Conservation (phyloP, 305 asterid genomes). For the Withania somnifera region DNA sequence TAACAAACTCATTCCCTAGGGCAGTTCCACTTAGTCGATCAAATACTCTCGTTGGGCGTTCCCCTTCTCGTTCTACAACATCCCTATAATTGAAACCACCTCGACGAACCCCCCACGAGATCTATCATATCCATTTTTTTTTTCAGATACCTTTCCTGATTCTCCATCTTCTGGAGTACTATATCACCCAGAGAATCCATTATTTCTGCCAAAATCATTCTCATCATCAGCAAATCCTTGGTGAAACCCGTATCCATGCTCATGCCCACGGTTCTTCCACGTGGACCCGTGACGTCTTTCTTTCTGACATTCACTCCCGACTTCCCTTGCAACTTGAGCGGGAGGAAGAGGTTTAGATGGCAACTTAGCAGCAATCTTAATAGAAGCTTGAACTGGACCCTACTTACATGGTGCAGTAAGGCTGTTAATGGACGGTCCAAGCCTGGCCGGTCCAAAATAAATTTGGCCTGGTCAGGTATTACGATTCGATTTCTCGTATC, state of each 20-base stretch:
- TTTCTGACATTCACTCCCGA: too few species aligned
- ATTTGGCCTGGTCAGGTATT: too few species aligned
- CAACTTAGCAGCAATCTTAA: too few species aligned
- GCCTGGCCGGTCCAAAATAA: too few species aligned
- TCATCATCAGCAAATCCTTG: conserved; percentile 32
- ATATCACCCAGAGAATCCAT: conserved; percentile 32
- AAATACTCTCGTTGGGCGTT: conserved; percentile 38
- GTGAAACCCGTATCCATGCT: conserved; percentile 39
- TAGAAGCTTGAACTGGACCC: too few species aligned
- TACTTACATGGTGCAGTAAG: too few species aligned
- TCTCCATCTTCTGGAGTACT: conserved; percentile 41
- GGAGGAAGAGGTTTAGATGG: too few species aligned
- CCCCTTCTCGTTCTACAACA: conserved; percentile 29
- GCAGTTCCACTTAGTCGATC: conserved; percentile 71
- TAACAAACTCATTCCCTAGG: conserved; percentile 35
- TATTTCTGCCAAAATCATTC: conserved; percentile 22
- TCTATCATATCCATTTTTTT: conserved; percentile 34
- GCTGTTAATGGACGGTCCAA: too few species aligned
- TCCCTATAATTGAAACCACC: conserved; percentile 50
- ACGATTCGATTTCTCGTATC: too few species aligned
- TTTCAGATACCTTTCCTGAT: conserved; percentile 29
- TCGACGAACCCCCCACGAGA: conserved; percentile 62
- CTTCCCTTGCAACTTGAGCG: too few species aligned
- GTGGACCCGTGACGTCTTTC: too few species aligned
- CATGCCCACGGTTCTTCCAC: conserved; percentile 40